Evolutionary conservation across 202 grass and related monocot genomes (phyloP).

Genomic region (Hordeum pubiflorum): DNA sequence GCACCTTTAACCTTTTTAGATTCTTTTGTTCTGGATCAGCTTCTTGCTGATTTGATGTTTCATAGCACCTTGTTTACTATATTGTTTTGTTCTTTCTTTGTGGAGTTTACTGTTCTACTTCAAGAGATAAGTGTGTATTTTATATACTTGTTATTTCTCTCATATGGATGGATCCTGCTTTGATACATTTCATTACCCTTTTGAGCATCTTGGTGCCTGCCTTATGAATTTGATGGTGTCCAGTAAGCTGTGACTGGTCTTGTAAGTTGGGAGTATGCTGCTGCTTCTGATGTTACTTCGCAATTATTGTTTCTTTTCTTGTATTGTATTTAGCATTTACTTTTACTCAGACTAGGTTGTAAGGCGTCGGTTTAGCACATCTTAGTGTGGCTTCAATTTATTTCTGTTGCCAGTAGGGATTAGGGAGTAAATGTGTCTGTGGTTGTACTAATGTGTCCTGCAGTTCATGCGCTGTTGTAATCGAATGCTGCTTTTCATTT

Average conservation of each 20-base stretch:
- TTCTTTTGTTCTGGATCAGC: neutral
- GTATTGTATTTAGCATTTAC: neutral
- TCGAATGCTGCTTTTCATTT: neutral
- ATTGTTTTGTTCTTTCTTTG: neutral
- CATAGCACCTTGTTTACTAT: neutral
- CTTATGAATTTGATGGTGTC: neutral
- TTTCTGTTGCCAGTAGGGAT: neutral
- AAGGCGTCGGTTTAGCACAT: neutral
- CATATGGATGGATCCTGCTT: neutral
- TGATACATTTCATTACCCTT: conserved; percentile 1
- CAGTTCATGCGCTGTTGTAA: neutral
- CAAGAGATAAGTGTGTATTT: neutral
- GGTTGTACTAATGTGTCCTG: neutral
- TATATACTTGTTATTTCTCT: neutral
- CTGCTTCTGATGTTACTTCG: conserved; percentile 13
- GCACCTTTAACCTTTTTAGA: neutral
- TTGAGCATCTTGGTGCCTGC: conserved; percentile 4
- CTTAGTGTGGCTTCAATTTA: neutral
- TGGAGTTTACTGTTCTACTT: neutral
- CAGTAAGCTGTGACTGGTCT: neutral
- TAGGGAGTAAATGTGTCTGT: neutral
- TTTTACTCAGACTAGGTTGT: neutral
- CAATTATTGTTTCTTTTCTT: neutral
- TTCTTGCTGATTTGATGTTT: neutral
- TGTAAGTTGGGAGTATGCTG: neutral